phyloP scores from a whole-genome alignment of 345 rosid species.

The Iberis pinnata region DNA sequence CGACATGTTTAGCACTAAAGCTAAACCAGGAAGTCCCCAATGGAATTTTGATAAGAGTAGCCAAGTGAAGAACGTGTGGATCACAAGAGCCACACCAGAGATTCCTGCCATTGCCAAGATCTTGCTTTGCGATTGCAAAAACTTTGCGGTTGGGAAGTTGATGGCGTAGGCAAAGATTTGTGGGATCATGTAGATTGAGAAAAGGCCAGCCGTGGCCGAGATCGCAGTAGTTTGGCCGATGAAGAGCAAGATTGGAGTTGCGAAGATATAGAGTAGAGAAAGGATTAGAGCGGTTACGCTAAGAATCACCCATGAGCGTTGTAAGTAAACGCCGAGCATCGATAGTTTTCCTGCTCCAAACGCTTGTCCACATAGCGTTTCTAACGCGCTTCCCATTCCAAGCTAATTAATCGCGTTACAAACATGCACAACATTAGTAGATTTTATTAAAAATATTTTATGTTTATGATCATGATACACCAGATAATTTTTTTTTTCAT shows the following conservation, averaged over 20 bases:
- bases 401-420: constrained; percentile 38
- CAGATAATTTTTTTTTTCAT: too few relatives aligned
- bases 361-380: constrained; percentile 92
- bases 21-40: constrained; percentile 74
- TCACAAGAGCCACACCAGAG: constrained; percentile 44
- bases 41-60: constrained; percentile 48
- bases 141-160: constrained; percentile 70
- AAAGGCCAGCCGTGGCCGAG: constrained; percentile 54
- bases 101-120: constrained; percentile 75
- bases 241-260: constrained; percentile 39
- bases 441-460: too few relatives aligned
- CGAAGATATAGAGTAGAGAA: constrained; percentile 52
- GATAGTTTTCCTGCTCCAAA: constrained; percentile 74
- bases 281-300: constrained; percentile 46
- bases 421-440: not conserved
- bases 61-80: constrained; percentile 66
- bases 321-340: constrained; percentile 83
- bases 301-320: constrained; percentile 87
- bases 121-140: constrained; percentile 88
- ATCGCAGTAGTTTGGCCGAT: constrained; percentile 67
- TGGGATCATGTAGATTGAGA: constrained; percentile 81
- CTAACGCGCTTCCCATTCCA: constrained; percentile 98
- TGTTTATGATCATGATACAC: too few relatives aligned
- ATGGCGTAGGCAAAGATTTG: constrained; percentile 69
- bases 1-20: constrained; percentile 56